These are phyloP conservation scores for Phallus indusiatus DNA, from an alignment of 768 basidiomycete species.

Conservation along the genomic window DNA sequence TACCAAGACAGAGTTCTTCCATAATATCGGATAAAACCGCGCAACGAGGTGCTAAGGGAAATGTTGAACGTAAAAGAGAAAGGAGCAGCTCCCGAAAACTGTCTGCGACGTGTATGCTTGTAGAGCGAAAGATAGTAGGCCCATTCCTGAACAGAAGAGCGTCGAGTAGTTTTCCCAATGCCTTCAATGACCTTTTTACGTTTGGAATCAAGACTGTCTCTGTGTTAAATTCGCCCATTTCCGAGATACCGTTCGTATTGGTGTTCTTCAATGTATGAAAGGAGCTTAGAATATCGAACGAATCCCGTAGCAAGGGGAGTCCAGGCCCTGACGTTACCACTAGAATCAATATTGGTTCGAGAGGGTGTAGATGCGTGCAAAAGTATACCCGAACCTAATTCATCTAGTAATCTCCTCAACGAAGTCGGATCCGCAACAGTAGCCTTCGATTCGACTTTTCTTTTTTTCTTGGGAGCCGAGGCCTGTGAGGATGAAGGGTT, in stretches of 20 bases:
- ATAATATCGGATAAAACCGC: slow-evolving; percentile 1
- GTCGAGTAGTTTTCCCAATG: slow-evolving; percentile 2
- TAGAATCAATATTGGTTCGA: background rate
- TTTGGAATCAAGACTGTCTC: slow-evolving; percentile 2
- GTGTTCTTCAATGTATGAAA: background rate
- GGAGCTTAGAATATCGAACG: slow-evolving; percentile 6
- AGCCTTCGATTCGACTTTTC: background rate
- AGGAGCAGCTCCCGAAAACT: background rate
- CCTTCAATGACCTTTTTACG: slow-evolving; percentile 2
- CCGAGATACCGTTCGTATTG: background rate
- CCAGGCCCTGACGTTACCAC: background rate
- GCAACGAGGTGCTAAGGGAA: background rate
- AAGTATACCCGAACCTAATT: background rate
- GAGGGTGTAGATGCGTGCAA: background rate
- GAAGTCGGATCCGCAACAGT: background rate
- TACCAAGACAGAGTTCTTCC: background rate
- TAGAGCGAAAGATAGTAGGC: background rate
- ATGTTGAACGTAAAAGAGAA: slow-evolving; percentile 2
- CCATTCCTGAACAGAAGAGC: background rate
- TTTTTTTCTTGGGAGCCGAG: background rate
- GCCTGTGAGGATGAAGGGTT: background rate
- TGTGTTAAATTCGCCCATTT: background rate
- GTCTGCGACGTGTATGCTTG: background rate
- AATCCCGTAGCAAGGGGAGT: slow-evolving; percentile 2
- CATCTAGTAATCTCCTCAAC: background rate